These are phyloP conservation scores for Tanozyma kutaoensis DNA, from an alignment of 805 yeast genomes.

Conservation along the genomic window DNA sequence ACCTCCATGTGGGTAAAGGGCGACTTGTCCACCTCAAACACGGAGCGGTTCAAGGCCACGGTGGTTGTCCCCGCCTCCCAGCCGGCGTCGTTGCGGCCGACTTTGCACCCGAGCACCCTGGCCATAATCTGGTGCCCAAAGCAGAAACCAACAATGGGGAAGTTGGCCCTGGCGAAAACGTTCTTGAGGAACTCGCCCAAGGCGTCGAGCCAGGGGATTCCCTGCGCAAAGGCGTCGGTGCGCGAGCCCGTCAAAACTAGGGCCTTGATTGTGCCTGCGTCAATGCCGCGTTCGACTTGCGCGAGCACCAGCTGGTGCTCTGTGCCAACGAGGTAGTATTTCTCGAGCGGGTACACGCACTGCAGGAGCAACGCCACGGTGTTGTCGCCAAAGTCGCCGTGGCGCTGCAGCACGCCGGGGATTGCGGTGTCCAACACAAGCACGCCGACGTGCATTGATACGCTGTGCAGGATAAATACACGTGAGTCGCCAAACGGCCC, in stretches of 20 bases:
- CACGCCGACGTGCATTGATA: conserved; percentile 20
- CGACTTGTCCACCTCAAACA: conserved; percentile 11
- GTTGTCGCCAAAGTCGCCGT: conserved; percentile 44
- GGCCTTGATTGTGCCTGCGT: conserved; percentile 17
- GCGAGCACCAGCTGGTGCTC: conserved; percentile 3
- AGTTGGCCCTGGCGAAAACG: conserved; percentile 7
- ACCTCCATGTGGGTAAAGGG: conserved; percentile 15
- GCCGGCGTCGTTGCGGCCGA: conserved; percentile 45
- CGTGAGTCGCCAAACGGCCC: too few species aligned
- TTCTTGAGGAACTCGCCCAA: conserved; percentile 20
- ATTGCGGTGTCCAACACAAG: conserved; percentile 27
- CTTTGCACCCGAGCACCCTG: conserved; percentile 48
- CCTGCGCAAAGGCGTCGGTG: conserved; percentile 28
- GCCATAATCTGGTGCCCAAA: conserved; percentile 80
- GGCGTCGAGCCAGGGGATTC: conserved; percentile 26
- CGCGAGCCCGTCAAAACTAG: conserved; percentile 43
- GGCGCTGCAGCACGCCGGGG: conserved; percentile 12
- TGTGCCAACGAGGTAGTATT: conserved; percentile 11
- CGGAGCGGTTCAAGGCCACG: conserved; percentile 31
- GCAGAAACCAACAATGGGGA: conserved; percentile 62
- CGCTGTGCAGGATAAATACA: too few species aligned
- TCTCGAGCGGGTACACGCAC: conserved; percentile 9
- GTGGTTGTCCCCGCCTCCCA: conserved; percentile 61
- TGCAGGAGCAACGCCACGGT: conserved; percentile 16
- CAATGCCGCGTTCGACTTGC: conserved; percentile 14